Conservation (phyloP, 768 basidiomycete genomes). For the Boletus vermiculosoides region DNA sequence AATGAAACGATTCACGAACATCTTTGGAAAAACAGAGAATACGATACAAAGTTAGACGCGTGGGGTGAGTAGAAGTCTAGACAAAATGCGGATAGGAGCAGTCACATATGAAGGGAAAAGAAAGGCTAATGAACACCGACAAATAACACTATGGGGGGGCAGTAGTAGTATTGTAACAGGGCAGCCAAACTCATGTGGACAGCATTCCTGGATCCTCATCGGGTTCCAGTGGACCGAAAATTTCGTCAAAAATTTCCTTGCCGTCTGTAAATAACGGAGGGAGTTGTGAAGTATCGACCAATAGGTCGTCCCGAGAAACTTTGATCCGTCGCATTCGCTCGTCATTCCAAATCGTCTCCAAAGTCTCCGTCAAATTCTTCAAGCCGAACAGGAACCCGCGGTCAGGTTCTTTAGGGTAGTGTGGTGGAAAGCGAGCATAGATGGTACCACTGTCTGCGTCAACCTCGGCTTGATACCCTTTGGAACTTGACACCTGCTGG, state of each 20-base stretch:
- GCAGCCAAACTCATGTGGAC: conserved; percentile 50
- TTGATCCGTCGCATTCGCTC: conserved; percentile 74
- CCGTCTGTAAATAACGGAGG: conserved; percentile 67
- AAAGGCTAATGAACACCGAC: neutral
- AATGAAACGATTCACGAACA: neutral
- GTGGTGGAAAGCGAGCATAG: conserved; percentile 93
- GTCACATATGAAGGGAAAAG: neutral
- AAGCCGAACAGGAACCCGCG: conserved; percentile 92
- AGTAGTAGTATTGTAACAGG: neutral
- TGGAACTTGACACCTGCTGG: conserved; percentile 53
- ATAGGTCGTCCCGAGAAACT: conserved; percentile 55
- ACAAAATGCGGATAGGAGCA: neutral
- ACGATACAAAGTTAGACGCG: conserved; percentile 12
- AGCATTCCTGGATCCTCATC: conserved; percentile 75
- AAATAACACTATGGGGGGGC: neutral
- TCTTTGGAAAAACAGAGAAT: neutral
- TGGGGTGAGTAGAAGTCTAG: conserved; percentile 16
- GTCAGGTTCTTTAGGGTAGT: conserved; percentile 85
- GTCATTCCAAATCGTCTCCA: conserved; percentile 86
- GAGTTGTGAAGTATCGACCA: conserved; percentile 47
- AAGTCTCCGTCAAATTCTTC: conserved; percentile 69
- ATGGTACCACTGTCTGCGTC: conserved; percentile 82
- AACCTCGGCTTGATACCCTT: conserved; percentile 79
- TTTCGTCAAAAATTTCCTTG: conserved; percentile 76
- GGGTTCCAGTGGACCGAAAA: conserved; percentile 49